Base-by-base conservation (phyloP, 164 flowering plant genomes). In the Platanus orientalis region DNA sequence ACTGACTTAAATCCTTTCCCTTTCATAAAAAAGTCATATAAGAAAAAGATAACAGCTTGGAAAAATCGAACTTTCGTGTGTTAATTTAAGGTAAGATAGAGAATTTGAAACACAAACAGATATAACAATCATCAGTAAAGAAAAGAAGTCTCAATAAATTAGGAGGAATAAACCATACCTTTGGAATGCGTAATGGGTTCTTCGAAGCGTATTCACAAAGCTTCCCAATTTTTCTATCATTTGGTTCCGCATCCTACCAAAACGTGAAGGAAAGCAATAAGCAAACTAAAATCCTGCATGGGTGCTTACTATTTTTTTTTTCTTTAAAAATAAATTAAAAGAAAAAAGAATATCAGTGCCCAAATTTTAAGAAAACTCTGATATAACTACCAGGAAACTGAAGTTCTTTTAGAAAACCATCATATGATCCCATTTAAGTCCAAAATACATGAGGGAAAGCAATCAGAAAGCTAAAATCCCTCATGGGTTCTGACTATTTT, bases 151-250 rank as follows among this genome's bases (percentile, higher is more conserved):
- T 49, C 47, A 48, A 66, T 28, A 10, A 44, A 26, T 53, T 49
- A 65, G 21, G 27, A 28, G 11, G 26, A 19, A 10, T 30, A 58
- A 45, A 45, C 7, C 47, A 54, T 63, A 82, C 97, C 92, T 86
- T 77, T 14, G 97, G 97, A 56, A 88, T 82, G 44, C 95, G 82
- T 67, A 90, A 63, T 27, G 92, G 89, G 57, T 90, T 90, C 73
- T 75, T 90, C 4, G 83, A 79, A 59, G 86, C 90, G 77, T 90
- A 90, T 34, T 88, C 90, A 72, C 97, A 86, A 17, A 90, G 85
- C 76, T 88, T 90, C 60, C 81, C 80, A 70, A 90, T 88, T 73
- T 84, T 86, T 63, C 92, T 72, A 60, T 90, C 94, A 81, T 88
- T 83, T 60, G 88, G 87, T 69, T 81, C 85, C 48, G 72, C 89